Evolutionary conservation across 805 yeast genomes (phyloP).

Genomic region (Pichia insulana): DNA sequence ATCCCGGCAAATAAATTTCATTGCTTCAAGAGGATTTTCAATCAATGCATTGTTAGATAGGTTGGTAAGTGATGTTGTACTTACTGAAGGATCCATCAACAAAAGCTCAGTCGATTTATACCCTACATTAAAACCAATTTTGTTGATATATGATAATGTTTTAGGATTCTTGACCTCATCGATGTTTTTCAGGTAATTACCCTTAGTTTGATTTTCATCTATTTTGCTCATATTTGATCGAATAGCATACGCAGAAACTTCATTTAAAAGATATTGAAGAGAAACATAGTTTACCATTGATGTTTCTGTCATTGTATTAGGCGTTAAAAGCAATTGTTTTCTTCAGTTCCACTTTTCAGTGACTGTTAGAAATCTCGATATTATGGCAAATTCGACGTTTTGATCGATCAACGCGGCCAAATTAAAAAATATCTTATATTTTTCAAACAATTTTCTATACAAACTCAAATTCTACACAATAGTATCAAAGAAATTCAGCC

Average conservation of each 20-base stretch:
- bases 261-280: constrained; percentile 5
- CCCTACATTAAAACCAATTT: constrained; percentile 12
- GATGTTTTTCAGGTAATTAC: not conserved
- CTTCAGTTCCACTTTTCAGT: too few species aligned
- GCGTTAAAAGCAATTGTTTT: too few species aligned
- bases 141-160: constrained; percentile 7
- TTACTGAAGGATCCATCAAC: constrained; percentile 35
- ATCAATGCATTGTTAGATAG: constrained; percentile 1
- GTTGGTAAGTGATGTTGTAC: not conserved
- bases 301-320: not conserved
- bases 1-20: constrained; percentile 89
- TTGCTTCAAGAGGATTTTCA: constrained; percentile 50
- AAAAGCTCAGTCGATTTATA: constrained; percentile 16
- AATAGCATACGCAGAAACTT: constrained; percentile 4
- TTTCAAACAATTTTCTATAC: too few species aligned
- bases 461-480: too few species aligned
- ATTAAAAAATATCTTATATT: too few species aligned
- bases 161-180: not conserved
- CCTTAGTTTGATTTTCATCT: not conserved
- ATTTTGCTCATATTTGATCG: not conserved
- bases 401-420: too few species aligned
- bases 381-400: too few species aligned
- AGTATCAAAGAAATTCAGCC: too few species aligned
- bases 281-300: not conserved
- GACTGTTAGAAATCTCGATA: too few species aligned